Evolutionary conservation across 257 asterid genomes (phyloP).

Genomic region (Orobanche coerulescens): DNA sequence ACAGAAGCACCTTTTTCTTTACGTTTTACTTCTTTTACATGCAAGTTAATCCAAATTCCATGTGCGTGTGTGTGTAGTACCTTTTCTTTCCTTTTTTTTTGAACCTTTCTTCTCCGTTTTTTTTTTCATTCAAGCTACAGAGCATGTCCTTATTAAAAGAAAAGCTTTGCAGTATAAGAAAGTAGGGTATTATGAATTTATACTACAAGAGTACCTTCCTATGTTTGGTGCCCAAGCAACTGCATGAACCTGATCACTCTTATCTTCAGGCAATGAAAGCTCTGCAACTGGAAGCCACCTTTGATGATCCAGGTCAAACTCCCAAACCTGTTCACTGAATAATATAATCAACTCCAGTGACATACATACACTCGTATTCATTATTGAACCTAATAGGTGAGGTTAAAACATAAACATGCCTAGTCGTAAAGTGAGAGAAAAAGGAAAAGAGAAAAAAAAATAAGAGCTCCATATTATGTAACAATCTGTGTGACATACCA

Average conservation of each 20-base stretch:
- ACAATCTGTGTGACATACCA: too few relatives aligned
- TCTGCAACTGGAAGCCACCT: constrained; percentile 99
- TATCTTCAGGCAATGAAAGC: constrained; percentile 70
- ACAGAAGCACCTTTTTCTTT: background rate
- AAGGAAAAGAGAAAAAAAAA: too few relatives aligned
- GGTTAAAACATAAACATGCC: too few relatives aligned
- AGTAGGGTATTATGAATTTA: background rate
- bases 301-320: constrained; percentile 90
- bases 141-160: too few relatives aligned
- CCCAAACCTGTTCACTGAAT: constrained; percentile 69
- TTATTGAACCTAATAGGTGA: too few relatives aligned
- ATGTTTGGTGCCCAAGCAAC: constrained; percentile 94
- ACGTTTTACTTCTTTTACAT: background rate
- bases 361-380: background rate
- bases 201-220: constrained; percentile 47
- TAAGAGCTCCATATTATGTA: too few relatives aligned
- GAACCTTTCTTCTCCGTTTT: background rate
- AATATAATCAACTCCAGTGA: background rate
- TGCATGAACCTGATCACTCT: constrained; percentile 52
- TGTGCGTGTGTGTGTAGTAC: background rate
- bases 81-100: background rate
- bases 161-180: background rate
- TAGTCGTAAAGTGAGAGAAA: too few relatives aligned
- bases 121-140: background rate
- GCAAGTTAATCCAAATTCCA: background rate